Percentiles rank a stretch among this genome's conserved stretches.
These are phyloP conservation scores for Boletus rubroflammeus DNA, from an alignment of 768 basidiomycete species.

Conservation along the genomic window DNA sequence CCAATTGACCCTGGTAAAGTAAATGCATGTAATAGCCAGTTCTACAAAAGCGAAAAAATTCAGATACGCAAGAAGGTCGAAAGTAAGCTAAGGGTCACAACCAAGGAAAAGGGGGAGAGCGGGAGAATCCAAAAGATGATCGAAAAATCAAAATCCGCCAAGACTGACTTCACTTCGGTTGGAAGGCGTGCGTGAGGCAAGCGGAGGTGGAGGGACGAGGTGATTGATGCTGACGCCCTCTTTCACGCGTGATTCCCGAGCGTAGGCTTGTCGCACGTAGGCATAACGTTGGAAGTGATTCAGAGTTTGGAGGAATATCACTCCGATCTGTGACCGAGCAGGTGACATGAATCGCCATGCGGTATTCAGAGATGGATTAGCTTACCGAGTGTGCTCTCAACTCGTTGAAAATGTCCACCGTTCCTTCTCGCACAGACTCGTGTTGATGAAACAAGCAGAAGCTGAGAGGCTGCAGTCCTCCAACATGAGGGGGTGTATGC, in stretches of 20 bases:
- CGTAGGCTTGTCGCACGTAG: slow-evolving; percentile 78
- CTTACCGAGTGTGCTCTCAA: slow-evolving; percentile 73
- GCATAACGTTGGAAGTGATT: slow-evolving; percentile 91
- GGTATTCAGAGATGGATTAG: slow-evolving; percentile 1
- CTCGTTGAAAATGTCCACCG: slow-evolving; percentile 81
- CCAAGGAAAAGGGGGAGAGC: background rate
- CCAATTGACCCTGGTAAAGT: background rate
- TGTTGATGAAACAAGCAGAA: slow-evolving; percentile 91
- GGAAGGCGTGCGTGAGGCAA: slow-evolving; percentile 39
- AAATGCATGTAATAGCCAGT: background rate
- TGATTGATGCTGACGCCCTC: slow-evolving; percentile 30
- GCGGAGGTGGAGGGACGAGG: slow-evolving; percentile 32
- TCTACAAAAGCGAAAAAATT: slow-evolving; percentile 2
- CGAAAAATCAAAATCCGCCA: slow-evolving; percentile 28
- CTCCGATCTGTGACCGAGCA: slow-evolving; percentile 57
- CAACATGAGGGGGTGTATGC: slow-evolving; percentile 65
- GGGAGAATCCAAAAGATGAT: background rate
- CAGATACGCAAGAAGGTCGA: slow-evolving; percentile 31
- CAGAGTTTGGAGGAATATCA: slow-evolving; percentile 69
- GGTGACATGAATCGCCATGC: background rate
- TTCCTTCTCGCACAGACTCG: slow-evolving; percentile 68
- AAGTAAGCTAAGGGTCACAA: slow-evolving; percentile 23
- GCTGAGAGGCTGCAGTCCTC: slow-evolving; percentile 80
- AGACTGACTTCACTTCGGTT: slow-evolving; percentile 46
- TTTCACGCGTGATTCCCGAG: slow-evolving; percentile 45